These are phyloP conservation scores for Arabidopsis thaliana DNA, from an alignment of 345 rosid species.

Conservation along the genomic window DNA sequence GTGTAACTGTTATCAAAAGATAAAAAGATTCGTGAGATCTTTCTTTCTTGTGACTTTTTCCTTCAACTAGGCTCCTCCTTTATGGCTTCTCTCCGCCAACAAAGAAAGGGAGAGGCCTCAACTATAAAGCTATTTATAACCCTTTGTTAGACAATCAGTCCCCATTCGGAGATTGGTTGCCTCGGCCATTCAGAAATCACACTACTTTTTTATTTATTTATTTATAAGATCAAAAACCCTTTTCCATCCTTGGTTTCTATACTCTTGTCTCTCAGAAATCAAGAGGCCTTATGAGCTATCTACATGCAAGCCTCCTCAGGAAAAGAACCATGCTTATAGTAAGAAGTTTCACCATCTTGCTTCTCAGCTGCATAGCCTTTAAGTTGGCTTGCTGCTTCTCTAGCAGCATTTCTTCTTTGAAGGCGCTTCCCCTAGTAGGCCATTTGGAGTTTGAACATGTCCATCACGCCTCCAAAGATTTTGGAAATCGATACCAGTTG, in stretches of 20 bases:
- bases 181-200: slow-evolving; percentile 54
- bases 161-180: slow-evolving; percentile 69
- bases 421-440: slow-evolving; percentile 68
- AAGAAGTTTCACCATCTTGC: slow-evolving; percentile 63
- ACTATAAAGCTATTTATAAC: slow-evolving; percentile 53
- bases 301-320: slow-evolving; percentile 47
- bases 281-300: slow-evolving; percentile 53
- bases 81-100: slow-evolving; percentile 59
- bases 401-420: slow-evolving; percentile 64
- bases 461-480: slow-evolving; percentile 80
- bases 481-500: slow-evolving; percentile 71
- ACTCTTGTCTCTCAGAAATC: slow-evolving; percentile 38
- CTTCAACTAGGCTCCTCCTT: slow-evolving; percentile 69
- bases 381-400: slow-evolving; percentile 66
- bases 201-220: slow-evolving; percentile 14
- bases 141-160: slow-evolving; percentile 62
- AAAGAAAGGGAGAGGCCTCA: slow-evolving; percentile 49
- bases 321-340: slow-evolving; percentile 56
- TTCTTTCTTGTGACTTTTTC: slow-evolving; percentile 63
- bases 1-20: slow-evolving; percentile 81
- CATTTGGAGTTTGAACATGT: slow-evolving; percentile 70
- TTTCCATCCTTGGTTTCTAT: slow-evolving; percentile 35
- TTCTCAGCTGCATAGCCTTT: slow-evolving; percentile 66
- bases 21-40: slow-evolving; percentile 77
- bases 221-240: slow-evolving; percentile 43